Conservation (phyloP, 805 yeast species). For the Nakazawaea peltata region DNA sequence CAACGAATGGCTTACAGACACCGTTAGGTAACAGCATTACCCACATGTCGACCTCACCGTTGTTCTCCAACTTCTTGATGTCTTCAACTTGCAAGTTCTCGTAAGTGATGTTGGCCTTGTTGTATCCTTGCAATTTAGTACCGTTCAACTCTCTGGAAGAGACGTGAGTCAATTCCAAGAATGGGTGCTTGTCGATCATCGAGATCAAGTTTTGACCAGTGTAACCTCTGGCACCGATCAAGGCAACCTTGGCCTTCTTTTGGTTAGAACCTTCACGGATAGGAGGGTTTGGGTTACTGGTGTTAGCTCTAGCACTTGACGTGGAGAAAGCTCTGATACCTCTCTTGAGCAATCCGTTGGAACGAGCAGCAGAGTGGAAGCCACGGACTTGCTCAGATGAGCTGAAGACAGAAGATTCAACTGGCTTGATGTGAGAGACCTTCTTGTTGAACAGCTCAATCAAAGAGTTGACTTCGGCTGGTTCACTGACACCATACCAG, state of each 20-base stretch:
- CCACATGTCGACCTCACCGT: constrained; percentile 87
- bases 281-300: constrained; percentile 63
- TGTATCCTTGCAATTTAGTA: constrained; percentile 78
- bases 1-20: constrained; percentile 84
- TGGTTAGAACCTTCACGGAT: constrained; percentile 53
- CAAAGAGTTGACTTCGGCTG: constrained; percentile 53
- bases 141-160: constrained; percentile 95
- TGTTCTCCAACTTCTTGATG: constrained; percentile 66
- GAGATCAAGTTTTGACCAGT: constrained; percentile 92
- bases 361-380: constrained; percentile 28
- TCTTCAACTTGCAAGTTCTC: constrained; percentile 86
- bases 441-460: constrained; percentile 45
- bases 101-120: constrained; percentile 70
- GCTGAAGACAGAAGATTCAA: constrained; percentile 36
- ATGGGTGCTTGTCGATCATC: constrained; percentile 81
- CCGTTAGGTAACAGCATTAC: constrained; percentile 99
- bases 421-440: constrained; percentile 28
- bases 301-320: constrained; percentile 13
- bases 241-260: constrained; percentile 66
- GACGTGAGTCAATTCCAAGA: constrained; percentile 82
- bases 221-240: constrained; percentile 97
- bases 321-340: constrained; percentile 24
- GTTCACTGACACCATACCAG: constrained; percentile 83
- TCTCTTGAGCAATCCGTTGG: too few species aligned
- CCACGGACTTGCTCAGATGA: constrained; percentile 43